Base-by-base conservation (phyloP, 2,329 filamentous ascomycete species). In the Ophiosphaerella korrae region DNA sequence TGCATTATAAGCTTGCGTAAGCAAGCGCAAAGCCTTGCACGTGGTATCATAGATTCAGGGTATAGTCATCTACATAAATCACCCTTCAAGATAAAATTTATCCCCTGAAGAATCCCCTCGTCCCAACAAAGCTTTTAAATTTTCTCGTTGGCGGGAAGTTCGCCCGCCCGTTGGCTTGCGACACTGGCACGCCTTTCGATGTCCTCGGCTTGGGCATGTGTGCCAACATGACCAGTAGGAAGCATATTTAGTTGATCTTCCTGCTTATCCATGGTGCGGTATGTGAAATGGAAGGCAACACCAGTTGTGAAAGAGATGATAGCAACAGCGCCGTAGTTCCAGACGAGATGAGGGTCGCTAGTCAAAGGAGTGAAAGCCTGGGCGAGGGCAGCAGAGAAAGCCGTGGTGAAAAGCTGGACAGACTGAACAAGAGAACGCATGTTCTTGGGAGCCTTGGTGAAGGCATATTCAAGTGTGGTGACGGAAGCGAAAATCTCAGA, bases 381-480 rank as follows among this genome's bases (percentile, higher is more conserved):
- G 9, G 59, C 64, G 8, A 72, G 53, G 13, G 67, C 67, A 14
- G 66, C 67, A 2, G 66, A 69, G 48, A 71, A 63, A 31, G 73
- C 72, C 8, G 57, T 65, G 45, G 67, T 73, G 65, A 75, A 74
- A 29, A 71, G 66, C 38, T 63, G 58, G 35, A 75, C 64, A 33
- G 69, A 63, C 46, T 68, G 63, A n/a, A 75, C 72, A 21, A 75
- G 57, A 29, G 68, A 73, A 26, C 71, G 64, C 86, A 90, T 88
- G 67, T 79, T 84, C 36, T 82, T 81, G 2, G 87, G 87, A 0
- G 88, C 87, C 72, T 90, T 89, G 64, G 86, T 88, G 73, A 86
- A 90, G 14, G 86, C 87, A 59, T 90, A 89, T 68, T 90, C 88
- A 9, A 88, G 80, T 53, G 84, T 84, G 1, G 87, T 88, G 53